Evolutionary conservation across 768 basidiomycete species (phyloP), one percentile per base, ranked within the genome.

Genomic region (Butyriboletus loyo): DNA sequence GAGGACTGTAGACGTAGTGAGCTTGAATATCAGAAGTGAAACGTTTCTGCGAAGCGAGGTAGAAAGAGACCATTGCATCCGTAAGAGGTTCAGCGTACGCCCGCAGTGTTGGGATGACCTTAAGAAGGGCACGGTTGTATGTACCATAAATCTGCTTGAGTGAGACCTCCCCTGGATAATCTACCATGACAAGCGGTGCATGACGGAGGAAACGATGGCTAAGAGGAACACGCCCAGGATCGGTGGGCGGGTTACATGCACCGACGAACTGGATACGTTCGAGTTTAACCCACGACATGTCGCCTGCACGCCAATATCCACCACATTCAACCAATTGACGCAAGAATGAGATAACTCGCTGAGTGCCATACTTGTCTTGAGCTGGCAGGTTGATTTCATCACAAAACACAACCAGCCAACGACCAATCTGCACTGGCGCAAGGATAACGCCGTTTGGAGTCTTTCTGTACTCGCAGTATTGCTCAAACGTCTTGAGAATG

Each of bases 201-300:
- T 98, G 97, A 10, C 97, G 89, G 41, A 99, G 79, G 85, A 99
- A 99, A 53, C 97, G 86, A 68, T 97, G 94, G 54, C 85, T 95
- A 53, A 99, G 85, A 30, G 96, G 95, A n/a, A 98, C 95, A 70
- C 97, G 93, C 52, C 97, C 97, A 41, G 97, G 95, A 73, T 99
- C 97, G 17, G 97, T 98, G 4, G 97, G 97, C 24, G 97, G 97
- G 67, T 99, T 99, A 72, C 97, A 99, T 46, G 97, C 97, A 44
- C 97, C 97, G 40, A 99, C 97, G 66, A 99, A 98, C 70, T 99
- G 97, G 55, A 99, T 98, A n/a, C 97, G 85, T 69, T 98, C 97
- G 47, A 99, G 78, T 64, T 87, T 91, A 61, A 99, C 94, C 95
- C 96, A 99, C 14, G 94, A 83, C 83, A 94, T 90, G 71, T 99